These are phyloP conservation scores for Blastocystis sp. DNA, from an alignment of 352 stramenopile genomes.

Conservation along the genomic window DNA sequence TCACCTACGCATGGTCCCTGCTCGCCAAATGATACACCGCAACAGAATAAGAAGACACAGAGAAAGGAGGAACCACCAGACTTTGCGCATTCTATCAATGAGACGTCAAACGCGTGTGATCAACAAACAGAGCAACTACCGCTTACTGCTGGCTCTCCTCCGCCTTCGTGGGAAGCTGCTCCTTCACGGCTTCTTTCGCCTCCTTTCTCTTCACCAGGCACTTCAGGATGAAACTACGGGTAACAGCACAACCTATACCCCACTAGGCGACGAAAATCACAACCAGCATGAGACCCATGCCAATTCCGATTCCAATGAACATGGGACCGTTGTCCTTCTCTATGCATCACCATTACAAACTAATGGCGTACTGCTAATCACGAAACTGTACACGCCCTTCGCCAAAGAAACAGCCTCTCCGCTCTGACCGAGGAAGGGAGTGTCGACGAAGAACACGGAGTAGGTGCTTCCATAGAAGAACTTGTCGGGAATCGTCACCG, in stretches of 20 bases:
- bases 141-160: slow-evolving; percentile 3
- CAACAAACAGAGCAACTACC: slow-evolving; percentile 53
- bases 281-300: slow-evolving; percentile 62
- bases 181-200: slow-evolving; percentile 24
- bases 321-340: slow-evolving; percentile 64
- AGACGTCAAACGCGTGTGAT: background rate
- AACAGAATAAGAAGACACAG: slow-evolving; percentile 4
- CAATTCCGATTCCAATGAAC: slow-evolving; percentile 62
- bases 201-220: slow-evolving; percentile 68
- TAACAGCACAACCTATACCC: background rate
- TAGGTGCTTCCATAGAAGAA: slow-evolving; percentile 58
- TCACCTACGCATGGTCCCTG: slow-evolving; percentile 17
- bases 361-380: slow-evolving; percentile 9
- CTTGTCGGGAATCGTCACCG: background rate
- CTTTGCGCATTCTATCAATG: slow-evolving; percentile 3
- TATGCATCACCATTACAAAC: background rate
- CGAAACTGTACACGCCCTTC: slow-evolving; percentile 38
- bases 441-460: slow-evolving; percentile 45
- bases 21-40: background rate
- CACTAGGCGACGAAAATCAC: slow-evolving; percentile 63
- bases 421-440: slow-evolving; percentile 25
- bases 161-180: background rate
- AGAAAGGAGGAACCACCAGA: background rate
- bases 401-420: background rate
- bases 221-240: slow-evolving; percentile 59